These are phyloP conservation scores for Tuber borchii DNA, from an alignment of 495 filamentous ascomycete species.

Conservation along the genomic window DNA sequence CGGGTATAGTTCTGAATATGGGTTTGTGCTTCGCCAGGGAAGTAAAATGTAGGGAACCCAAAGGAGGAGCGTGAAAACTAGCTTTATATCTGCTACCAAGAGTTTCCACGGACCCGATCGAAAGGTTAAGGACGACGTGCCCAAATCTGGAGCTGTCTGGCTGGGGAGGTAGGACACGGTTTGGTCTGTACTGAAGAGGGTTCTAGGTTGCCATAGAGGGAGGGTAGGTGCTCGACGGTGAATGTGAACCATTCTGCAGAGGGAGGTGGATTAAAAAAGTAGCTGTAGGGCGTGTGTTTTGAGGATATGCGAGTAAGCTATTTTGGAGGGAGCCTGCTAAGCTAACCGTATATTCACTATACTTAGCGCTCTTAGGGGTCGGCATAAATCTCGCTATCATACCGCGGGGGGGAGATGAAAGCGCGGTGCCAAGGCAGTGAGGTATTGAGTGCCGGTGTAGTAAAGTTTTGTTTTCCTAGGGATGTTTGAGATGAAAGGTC, in stretches of 20 bases:
- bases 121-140: conserved; percentile 30
- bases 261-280: not conserved
- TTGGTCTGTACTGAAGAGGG: conserved; percentile 20
- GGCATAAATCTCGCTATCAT: not conserved
- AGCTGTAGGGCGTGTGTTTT: not conserved
- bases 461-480: not conserved
- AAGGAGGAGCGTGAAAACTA: conserved; percentile 25
- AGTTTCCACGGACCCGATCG: conserved; percentile 30
- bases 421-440: not conserved
- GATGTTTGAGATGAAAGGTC: not conserved
- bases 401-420: not conserved
- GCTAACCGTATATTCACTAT: not conserved
- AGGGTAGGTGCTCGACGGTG: conserved; percentile 15
- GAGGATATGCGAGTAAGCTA: not conserved
- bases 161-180: conserved; percentile 40
- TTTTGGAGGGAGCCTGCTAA: not conserved
- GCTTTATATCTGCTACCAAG: conserved; percentile 35
- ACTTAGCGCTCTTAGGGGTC: not conserved
- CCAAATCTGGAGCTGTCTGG: conserved; percentile 27
- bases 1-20: conserved; percentile 30
- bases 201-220: conserved; percentile 27
- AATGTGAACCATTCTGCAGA: conserved; percentile 7
- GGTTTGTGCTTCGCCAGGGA: conserved; percentile 24
- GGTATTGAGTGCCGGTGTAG: not conserved
- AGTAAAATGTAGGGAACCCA: conserved; percentile 36